A percentile compares a stretch with the other conserved stretches of the same genome.
phyloP scores from a whole-genome alignment of 2,329 filamentous ascomycete genomes.

The Daldinia sp. region DNA sequence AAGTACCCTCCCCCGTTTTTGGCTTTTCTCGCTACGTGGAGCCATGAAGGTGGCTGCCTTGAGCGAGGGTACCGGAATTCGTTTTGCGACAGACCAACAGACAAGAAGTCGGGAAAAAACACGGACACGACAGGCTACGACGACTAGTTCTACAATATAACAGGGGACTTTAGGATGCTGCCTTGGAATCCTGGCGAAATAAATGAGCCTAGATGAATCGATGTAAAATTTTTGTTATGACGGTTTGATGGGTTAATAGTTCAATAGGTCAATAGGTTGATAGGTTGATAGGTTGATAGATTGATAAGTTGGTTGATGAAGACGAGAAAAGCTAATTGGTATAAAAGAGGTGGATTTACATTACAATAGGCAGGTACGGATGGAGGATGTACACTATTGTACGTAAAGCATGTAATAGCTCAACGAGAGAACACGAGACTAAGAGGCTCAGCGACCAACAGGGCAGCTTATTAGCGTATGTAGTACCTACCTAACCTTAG shows the following conservation, averaged over 20 bases:
- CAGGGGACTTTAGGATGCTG: neutral
- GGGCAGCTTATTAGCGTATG: too few relatives aligned
- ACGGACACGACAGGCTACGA: neutral
- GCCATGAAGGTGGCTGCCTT: constrained; percentile 56
- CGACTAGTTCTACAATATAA: neutral
- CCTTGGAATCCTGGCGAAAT: neutral
- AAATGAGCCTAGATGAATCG: constrained; percentile 6
- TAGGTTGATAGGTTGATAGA: neutral
- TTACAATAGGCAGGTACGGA: neutral
- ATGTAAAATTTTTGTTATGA: constrained; percentile 2
- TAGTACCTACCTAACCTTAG: too few relatives aligned
- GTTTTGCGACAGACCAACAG: neutral
- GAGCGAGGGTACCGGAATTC: constrained; percentile 9
- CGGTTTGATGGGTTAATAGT: neutral
- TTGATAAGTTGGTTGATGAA: too few relatives aligned
- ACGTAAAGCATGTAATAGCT: too few relatives aligned
- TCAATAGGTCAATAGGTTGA: too few relatives aligned
- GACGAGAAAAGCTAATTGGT: too few relatives aligned
- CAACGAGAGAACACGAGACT: constrained; percentile 15
- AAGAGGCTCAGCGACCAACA: constrained; percentile 10
- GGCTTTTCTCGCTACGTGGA: constrained; percentile 79
- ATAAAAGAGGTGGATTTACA: too few relatives aligned
- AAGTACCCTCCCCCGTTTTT: constrained; percentile 79
- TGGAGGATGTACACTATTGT: too few relatives aligned
- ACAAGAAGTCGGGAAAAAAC: neutral